Percentiles rank a stretch among this genome's conserved stretches.
Conservation (phyloP, 73 alveolate species). For the Paramecium pentaurelia region DNA sequence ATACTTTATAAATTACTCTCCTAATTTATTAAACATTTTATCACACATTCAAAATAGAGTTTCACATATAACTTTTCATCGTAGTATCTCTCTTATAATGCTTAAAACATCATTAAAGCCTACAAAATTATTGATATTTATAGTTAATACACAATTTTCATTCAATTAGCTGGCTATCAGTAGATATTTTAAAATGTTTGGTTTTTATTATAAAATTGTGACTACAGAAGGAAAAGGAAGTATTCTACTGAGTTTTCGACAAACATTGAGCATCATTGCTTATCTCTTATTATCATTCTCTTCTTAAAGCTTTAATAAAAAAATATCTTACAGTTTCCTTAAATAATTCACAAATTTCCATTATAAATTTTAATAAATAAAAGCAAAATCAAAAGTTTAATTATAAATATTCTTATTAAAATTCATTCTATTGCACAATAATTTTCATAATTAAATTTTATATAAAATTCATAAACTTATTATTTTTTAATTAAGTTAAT, state of each 20-base stretch:
- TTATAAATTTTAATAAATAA: background rate
- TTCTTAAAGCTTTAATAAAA: background rate
- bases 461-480: background rate
- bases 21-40: background rate
- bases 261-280: background rate
- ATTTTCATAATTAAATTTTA: no score
- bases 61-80: background rate
- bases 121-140: background rate
- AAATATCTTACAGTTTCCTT: background rate
- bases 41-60: background rate
- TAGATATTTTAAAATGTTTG: background rate
- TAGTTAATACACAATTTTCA: background rate
- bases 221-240: background rate
- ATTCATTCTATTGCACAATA: background rate
- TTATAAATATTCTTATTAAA: background rate
- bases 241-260: background rate
- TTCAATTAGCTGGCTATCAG: background rate
- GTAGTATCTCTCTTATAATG: conserved; percentile 8
- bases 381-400: conserved; percentile 12
- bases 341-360: conserved; percentile 1
- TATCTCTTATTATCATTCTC: background rate
- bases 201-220: background rate
- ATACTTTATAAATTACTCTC: conserved; percentile 8
- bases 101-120: background rate
- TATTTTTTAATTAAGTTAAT: no score